Evolutionary conservation across 2,329 filamentous ascomycete species (phyloP).

Genomic region (Myriosclerotinia curreyana): DNA sequence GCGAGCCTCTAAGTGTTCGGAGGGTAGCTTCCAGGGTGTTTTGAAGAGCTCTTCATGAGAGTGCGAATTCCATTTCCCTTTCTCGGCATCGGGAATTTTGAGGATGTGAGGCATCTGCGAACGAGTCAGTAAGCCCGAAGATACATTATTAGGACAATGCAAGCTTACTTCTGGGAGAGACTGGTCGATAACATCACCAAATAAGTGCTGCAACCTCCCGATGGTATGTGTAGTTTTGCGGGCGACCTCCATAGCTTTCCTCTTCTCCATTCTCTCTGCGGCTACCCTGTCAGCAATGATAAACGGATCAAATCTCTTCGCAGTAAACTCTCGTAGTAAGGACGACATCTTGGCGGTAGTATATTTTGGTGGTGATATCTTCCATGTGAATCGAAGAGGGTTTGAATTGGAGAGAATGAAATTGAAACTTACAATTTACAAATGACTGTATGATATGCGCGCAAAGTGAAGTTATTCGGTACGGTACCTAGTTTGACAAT

Average conservation of each 20-base stretch:
- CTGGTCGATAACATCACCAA: conserved; percentile 11
- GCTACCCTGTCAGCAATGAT: conserved; percentile 5
- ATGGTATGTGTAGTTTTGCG: conserved; percentile 7
- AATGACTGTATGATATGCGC: conserved; percentile 1
- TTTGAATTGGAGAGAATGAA: not conserved
- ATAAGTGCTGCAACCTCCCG: conserved; percentile 6
- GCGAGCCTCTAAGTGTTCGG: conserved; percentile 36
- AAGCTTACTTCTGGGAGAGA: conserved; percentile 21
- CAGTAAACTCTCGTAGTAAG: not conserved
- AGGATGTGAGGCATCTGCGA: conserved; percentile 18
- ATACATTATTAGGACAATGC: conserved; percentile 2
- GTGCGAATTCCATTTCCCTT: conserved; percentile 4
- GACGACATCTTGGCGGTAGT: conserved; percentile 1
- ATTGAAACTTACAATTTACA: conserved; percentile 1
- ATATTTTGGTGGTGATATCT: not conserved
- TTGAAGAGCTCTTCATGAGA: conserved; percentile 24
- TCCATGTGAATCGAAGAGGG: not conserved
- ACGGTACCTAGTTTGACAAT: conserved; percentile 3
- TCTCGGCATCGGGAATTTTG: conserved; percentile 14
- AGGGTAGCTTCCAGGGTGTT: conserved; percentile 34
- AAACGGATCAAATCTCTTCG: not conserved
- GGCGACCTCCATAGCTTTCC: conserved; percentile 8
- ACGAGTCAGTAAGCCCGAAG: conserved; percentile 6
- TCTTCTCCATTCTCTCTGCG: conserved; percentile 16
- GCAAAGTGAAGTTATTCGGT: conserved; percentile 6